Conservation (phyloP, 306 rosid species). For the Begonia masoniana region DNA sequence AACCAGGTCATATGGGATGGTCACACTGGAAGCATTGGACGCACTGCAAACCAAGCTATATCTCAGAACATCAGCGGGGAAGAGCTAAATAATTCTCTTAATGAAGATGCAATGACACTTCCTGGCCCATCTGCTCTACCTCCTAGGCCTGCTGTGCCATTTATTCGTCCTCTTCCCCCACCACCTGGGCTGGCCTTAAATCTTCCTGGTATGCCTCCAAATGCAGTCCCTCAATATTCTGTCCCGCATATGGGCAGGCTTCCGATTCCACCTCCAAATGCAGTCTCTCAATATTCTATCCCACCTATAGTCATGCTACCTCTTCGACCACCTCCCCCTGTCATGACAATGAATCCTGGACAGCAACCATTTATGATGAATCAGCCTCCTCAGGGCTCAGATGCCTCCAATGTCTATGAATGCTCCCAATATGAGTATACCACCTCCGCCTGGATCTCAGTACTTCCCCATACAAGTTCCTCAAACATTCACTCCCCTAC, state of each 20-base stretch:
- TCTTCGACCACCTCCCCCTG: slow-evolving; percentile 49
- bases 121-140: slow-evolving; percentile 95
- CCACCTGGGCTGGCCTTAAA: slow-evolving; percentile 87
- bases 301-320: slow-evolving; percentile 35
- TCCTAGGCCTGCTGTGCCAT: slow-evolving; percentile 74
- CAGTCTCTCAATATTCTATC: slow-evolving; percentile 27
- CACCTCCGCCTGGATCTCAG: slow-evolving; percentile 93
- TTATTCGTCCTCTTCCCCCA: slow-evolving; percentile 82
- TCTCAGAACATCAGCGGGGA: slow-evolving; percentile 60
- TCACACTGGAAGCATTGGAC: slow-evolving; percentile 94
- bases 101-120: slow-evolving; percentile 44
- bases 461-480: slow-evolving; percentile 43
- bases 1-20: slow-evolving; percentile 99
- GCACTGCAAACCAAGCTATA: slow-evolving; percentile 90
- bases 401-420: slow-evolving; percentile 50
- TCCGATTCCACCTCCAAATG: too few species aligned
- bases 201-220: slow-evolving; percentile 61
- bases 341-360: slow-evolving; percentile 49
- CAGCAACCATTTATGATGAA: slow-evolving; percentile 46
- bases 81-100: slow-evolving; percentile 45
- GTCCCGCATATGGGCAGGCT: slow-evolving; percentile 38
- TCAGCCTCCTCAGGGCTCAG: slow-evolving; percentile 41
- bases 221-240: slow-evolving; percentile 32
- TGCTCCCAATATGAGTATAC: slow-evolving; percentile 43
- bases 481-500: slow-evolving; percentile 41